Percentiles rank a stretch among this genome's conserved stretches.
phyloP scores from a whole-genome alignment of 2,329 filamentous ascomycete species.

The Ophiocordyceps camponoti-floridani region DNA sequence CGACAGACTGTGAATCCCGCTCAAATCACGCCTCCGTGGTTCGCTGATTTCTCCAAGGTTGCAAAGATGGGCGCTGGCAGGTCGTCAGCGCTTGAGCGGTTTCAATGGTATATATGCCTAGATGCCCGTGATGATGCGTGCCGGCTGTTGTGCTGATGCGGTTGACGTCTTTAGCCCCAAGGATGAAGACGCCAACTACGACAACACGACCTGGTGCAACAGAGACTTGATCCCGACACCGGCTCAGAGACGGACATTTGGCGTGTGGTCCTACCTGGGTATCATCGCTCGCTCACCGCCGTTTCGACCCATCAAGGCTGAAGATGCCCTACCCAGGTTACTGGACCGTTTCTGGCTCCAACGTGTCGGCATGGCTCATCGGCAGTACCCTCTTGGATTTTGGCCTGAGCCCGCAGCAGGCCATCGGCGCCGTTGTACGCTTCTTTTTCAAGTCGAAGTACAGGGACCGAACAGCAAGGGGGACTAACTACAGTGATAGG shows the following conservation, averaged over 20 bases:
- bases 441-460: not conserved
- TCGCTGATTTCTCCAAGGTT: not conserved
- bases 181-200: conserved; percentile 11
- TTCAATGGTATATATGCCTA: not conserved
- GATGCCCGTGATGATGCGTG: conserved; percentile 2
- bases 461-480: not conserved
- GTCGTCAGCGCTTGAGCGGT: not conserved
- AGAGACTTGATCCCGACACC: conserved; percentile 13
- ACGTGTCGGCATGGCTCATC: conserved; percentile 9
- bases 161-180: conserved; percentile 4
- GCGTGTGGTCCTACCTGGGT: conserved; percentile 9
- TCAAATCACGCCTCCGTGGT: not conserved
- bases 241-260: conserved; percentile 8
- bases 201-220: conserved; percentile 15
- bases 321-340: conserved; percentile 3
- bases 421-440: conserved; percentile 8
- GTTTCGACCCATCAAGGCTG: not conserved
- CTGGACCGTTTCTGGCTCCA: conserved; percentile 8
- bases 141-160: not conserved
- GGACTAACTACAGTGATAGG: not conserved
- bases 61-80: not conserved
- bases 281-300: conserved; percentile 1
- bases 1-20: not conserved
- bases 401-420: conserved; percentile 10
- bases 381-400: conserved; percentile 9